Conservation (phyloP, 164 flowering plant species). For the Aristolochia fimbriata region DNA sequence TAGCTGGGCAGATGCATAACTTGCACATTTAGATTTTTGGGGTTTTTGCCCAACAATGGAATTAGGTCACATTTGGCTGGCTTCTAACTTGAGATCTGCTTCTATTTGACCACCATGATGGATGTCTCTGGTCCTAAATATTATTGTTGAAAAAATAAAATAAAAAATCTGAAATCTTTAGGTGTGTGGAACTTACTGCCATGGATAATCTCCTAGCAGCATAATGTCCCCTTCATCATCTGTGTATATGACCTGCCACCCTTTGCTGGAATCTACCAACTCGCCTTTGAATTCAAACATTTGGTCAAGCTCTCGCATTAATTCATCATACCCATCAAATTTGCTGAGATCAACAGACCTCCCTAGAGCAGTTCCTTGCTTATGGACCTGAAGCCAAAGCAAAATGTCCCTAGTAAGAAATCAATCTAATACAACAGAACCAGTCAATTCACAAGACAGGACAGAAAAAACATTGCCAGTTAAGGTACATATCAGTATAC, state of each 20-base stretch:
- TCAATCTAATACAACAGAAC: no score
- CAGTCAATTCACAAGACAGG: no score
- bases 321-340: constrained; percentile 40
- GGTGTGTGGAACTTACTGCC: constrained; percentile 25
- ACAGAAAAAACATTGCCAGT: no score
- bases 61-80: no score
- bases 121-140: not conserved
- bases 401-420: no score
- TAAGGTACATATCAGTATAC: no score
- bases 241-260: constrained; percentile 38
- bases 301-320: constrained; percentile 34
- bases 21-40: not conserved
- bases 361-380: constrained; percentile 38
- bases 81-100: no score
- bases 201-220: constrained; percentile 41
- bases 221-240: constrained; percentile 41
- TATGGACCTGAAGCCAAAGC: constrained; percentile 28
- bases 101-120: no score
- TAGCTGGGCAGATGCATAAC: not conserved
- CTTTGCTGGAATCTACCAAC: constrained; percentile 28
- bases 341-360: constrained; percentile 39
- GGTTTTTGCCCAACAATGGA: not conserved
- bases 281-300: constrained; percentile 44
- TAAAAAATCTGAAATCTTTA: constrained; percentile 9
- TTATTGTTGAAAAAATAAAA: not conserved